A percentile compares a stretch with the other conserved stretches of the same genome.
phyloP scores from a whole-genome alignment of 1,284 basidiomycete species.

The Cryptococcus maquisensis region DNA sequence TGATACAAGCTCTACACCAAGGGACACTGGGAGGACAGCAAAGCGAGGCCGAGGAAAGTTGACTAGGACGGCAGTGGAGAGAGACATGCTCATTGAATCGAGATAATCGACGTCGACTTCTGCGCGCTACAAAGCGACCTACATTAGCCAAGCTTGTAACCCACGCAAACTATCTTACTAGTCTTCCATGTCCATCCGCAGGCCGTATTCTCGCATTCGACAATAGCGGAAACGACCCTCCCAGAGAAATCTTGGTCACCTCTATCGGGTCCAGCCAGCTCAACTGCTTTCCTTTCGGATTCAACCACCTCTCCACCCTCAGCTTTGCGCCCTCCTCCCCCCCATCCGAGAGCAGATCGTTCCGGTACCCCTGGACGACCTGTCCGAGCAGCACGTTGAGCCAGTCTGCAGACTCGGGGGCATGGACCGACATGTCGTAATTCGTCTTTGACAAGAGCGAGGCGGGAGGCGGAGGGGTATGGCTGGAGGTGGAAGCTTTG shows the following conservation, averaged over 20 bases:
- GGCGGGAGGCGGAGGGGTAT: constrained; percentile 41
- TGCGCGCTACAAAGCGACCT: constrained; percentile 42
- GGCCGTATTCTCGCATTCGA: constrained; percentile 55
- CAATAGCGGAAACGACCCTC: constrained; percentile 53
- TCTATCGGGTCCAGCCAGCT: constrained; percentile 52
- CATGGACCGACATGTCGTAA: constrained; percentile 55
- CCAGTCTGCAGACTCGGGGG: constrained; percentile 56
- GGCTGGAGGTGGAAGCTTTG: constrained; percentile 28
- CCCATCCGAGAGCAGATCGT: constrained; percentile 44
- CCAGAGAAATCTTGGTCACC: constrained; percentile 55
- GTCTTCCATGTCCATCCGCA: constrained; percentile 52
- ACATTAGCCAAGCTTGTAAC: neutral
- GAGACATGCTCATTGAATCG: constrained; percentile 53
- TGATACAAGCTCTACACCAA: constrained; percentile 54
- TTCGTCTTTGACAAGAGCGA: constrained; percentile 50
- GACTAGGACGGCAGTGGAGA: constrained; percentile 56
- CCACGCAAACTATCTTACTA: constrained; percentile 39
- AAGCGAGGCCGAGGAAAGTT: constrained; percentile 57
- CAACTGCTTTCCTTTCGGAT: constrained; percentile 36
- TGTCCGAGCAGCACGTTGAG: constrained; percentile 57
- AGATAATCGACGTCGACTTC: constrained; percentile 57
- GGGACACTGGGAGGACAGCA: constrained; percentile 55
- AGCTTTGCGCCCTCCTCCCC: constrained; percentile 50
- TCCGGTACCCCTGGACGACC: constrained; percentile 49
- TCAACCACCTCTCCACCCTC: constrained; percentile 48